Evolutionary conservation across 352 stramenopile species (phyloP), one percentile per base, ranked within the genome.

Genomic region (Thraustochytrium sp.): DNA sequence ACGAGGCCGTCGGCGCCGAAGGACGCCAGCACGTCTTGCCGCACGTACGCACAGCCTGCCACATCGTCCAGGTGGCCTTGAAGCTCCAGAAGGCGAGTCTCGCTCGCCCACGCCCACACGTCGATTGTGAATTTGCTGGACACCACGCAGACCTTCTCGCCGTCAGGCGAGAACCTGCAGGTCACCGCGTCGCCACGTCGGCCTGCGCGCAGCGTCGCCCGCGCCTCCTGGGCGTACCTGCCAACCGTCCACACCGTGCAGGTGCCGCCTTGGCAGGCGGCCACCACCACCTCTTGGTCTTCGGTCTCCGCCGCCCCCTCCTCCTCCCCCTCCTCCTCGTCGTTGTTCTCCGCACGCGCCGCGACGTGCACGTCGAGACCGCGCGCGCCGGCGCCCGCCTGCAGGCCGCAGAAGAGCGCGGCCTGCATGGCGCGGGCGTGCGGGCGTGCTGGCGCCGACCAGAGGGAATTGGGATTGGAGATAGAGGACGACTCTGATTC

Each of bases 1-100:
- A 82, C 72, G 8, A 34, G 82, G 48, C 72, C 72, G 48, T 82
- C 72, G 26, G 40, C 29, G 0, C 72, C 72, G 78, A 46, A 82
- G 16, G 48, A 63, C 5, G 48, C 31, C 37, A 63, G 3, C 8
- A 46, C 11, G n/a, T 82, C 37, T 51, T 51, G 3, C 13, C 23
- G 9, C 0, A 42, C n/a, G 78, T 44, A 82, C 23, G 21, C 53
- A 29, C 72, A 82, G 49, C 72, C 48, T 23, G 3, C 38, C 16
- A 82, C 53, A 9, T 82, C 37, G 53, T 82, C 72, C 3, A 38
- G 34, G 36, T 82, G 72, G 53, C 72, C 72, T 2, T 31, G 42
- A 11, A 77, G 42, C n/a, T 8, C 11, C n/a, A 34, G 40, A 16
- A 11, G 40, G 11, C 36, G 11, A 5, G 59, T 72, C 31, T 62